These are phyloP conservation scores for Medicago ruthenica DNA, from an alignment of 306 rosid species.

Conservation along the genomic window DNA sequence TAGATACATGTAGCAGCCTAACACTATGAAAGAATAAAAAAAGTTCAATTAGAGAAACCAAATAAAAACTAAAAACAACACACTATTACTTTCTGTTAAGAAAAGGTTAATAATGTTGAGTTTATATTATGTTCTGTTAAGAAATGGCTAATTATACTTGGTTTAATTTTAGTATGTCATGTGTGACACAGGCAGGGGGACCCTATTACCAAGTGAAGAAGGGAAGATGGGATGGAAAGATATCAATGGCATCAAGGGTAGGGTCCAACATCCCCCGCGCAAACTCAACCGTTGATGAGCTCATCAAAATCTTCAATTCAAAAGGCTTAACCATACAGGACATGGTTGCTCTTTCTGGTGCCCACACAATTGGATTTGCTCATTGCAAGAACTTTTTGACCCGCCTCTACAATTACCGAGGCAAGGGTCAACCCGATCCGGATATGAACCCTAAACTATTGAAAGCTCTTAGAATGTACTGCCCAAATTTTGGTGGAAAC, in stretches of 20 bases:
- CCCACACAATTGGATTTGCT: constrained; percentile 86
- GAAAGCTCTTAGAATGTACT: constrained; percentile 69
- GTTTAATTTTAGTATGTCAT: constrained; percentile 24
- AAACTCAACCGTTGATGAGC: constrained; percentile 76
- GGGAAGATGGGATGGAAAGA: constrained; percentile 94
- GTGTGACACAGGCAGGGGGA: constrained; percentile 67
- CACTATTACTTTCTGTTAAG: neutral
- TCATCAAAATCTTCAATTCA: constrained; percentile 75
- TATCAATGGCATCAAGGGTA: constrained; percentile 82
- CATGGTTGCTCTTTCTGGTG: constrained; percentile 88
- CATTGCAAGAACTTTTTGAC: constrained; percentile 72
- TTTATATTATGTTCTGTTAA: neutral
- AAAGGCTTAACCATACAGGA: constrained; percentile 74
- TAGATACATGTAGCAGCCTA: neutral
- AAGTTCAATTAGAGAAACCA: neutral
- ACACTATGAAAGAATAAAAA: neutral
- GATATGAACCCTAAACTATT: constrained; percentile 64
- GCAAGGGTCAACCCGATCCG: constrained; percentile 71
- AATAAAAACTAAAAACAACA: neutral
- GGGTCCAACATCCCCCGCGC: constrained; percentile 74
- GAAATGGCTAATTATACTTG: neutral
- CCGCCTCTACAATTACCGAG: constrained; percentile 66
- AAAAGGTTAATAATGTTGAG: neutral
- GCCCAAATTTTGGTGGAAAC: constrained; percentile 80
- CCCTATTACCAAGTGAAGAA: constrained; percentile 85